These are phyloP conservation scores for Streptanthus diversifolius DNA, from an alignment of 345 rosid species.

Conservation along the genomic window DNA sequence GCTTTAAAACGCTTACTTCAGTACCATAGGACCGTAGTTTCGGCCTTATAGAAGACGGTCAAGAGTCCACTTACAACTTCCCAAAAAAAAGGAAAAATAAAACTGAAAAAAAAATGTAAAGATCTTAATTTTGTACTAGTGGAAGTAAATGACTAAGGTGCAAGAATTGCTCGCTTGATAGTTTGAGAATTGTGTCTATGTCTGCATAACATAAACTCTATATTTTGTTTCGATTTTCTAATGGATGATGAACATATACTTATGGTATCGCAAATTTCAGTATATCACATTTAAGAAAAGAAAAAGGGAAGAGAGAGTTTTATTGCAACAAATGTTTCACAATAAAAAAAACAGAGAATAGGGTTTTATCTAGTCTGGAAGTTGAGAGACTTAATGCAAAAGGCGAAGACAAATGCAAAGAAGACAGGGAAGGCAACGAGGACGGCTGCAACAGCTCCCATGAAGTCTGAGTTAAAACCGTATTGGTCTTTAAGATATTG, in stretches of 20 bases:
- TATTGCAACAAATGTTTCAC: background rate
- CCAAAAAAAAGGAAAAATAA: background rate
- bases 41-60: conserved; percentile 1
- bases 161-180: too few species aligned
- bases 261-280: background rate
- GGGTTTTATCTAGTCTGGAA: conserved; percentile 51
- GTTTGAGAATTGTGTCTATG: too few species aligned
- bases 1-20: conserved; percentile 9
- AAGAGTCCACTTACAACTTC: background rate
- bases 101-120: too few species aligned
- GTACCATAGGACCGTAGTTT: background rate
- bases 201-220: too few species aligned
- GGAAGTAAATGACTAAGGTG: too few species aligned
- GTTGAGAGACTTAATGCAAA: conserved; percentile 70
- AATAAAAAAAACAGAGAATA: background rate
- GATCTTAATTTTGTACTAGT: too few species aligned
- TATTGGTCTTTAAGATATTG: conserved; percentile 46
- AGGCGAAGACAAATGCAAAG: conserved; percentile 74
- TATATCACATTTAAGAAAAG: background rate
- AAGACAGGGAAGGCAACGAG: conserved; percentile 55
- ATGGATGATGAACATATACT: background rate
- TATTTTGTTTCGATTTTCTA: background rate
- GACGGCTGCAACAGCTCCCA: conserved; percentile 65
- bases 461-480: conserved; percentile 66
- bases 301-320: background rate